Evolutionary conservation across 2,329 filamentous ascomycete genomes (phyloP).

Genomic region (Tympanopsis confertula): DNA sequence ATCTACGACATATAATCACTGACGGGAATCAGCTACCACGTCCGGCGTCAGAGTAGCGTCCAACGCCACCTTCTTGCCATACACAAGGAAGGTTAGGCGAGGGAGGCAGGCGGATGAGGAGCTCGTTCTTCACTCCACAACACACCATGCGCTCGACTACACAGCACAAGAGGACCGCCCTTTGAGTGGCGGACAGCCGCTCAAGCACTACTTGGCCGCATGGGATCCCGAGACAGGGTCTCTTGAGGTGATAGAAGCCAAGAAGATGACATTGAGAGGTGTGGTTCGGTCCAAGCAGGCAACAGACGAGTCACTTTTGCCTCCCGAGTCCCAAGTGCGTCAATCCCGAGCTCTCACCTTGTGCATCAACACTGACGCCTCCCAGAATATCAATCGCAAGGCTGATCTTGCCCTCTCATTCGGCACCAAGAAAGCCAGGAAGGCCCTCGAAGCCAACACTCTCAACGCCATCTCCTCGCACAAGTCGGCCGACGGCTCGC

Average conservation of each 20-base stretch:
- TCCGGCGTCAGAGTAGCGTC: too few relatives aligned
- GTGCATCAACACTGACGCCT: constrained; percentile 5
- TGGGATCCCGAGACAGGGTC: constrained; percentile 49
- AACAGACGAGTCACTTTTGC: constrained; percentile 29
- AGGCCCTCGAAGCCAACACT: constrained; percentile 56
- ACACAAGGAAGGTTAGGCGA: too few relatives aligned
- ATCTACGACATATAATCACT: too few relatives aligned
- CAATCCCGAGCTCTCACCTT: constrained; percentile 1
- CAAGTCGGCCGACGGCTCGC: constrained; percentile 19
- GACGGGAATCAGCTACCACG: too few relatives aligned
- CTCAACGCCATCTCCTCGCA: constrained; percentile 56
- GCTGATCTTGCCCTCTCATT: constrained; percentile 67
- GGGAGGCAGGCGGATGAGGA: too few relatives aligned
- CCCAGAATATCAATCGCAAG: constrained; percentile 34
- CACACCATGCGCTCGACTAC: constrained; percentile 46
- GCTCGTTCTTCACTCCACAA: constrained; percentile 44
- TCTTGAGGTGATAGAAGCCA: constrained; percentile 49
- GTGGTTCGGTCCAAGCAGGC: constrained; percentile 43
- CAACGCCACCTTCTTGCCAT: too few relatives aligned
- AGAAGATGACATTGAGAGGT: constrained; percentile 50
- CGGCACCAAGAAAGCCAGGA: constrained; percentile 77
- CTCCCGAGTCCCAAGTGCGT: constrained; percentile 21
- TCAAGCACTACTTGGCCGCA: constrained; percentile 55
- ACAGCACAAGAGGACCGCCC: constrained; percentile 40
- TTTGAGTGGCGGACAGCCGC: constrained; percentile 24